phyloP scores from a whole-genome alignment of 1,284 basidiomycete species.

The Veloporphyrellus conicus region DNA sequence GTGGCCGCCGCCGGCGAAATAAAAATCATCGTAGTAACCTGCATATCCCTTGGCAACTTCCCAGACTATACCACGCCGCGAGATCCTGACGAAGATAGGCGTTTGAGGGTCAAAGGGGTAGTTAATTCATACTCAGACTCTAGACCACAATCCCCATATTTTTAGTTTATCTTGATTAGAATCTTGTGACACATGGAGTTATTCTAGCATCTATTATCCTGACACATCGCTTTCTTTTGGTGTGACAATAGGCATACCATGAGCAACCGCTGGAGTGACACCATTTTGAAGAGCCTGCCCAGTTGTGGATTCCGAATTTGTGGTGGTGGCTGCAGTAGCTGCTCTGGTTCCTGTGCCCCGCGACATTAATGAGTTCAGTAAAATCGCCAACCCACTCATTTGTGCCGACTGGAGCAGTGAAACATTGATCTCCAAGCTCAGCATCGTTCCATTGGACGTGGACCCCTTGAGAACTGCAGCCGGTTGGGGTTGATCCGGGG shows the following conservation, averaged over 20 bases:
- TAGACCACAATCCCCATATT: neutral
- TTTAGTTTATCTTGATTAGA: conserved; percentile 12
- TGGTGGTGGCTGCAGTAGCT: conserved; percentile 2
- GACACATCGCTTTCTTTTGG: conserved; percentile 24
- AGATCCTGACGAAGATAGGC: neutral
- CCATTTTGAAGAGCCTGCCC: conserved; percentile 21
- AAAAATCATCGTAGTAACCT: neutral
- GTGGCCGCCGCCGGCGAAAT: neutral
- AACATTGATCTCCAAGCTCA: conserved; percentile 73
- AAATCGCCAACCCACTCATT: conserved; percentile 65
- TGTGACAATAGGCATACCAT: conserved; percentile 6
- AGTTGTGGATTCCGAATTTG: conserved; percentile 11
- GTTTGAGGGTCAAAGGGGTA: neutral
- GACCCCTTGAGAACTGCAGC: conserved; percentile 66
- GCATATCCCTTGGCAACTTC: neutral
- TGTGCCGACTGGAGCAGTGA: conserved; percentile 63
- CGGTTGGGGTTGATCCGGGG: conserved; percentile 56
- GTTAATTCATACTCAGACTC: neutral
- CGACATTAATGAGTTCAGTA: conserved; percentile 63
- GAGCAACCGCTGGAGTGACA: conserved; percentile 5
- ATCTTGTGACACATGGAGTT: conserved; percentile 12
- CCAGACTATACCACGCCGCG: neutral
- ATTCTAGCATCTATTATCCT: conserved; percentile 22
- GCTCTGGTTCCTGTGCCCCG: conserved; percentile 28
- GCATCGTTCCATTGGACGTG: conserved; percentile 61